Evolutionary conservation across 2,329 filamentous ascomycete genomes (phyloP).

Genomic region (Berkeleyomyces basicola): DNA sequence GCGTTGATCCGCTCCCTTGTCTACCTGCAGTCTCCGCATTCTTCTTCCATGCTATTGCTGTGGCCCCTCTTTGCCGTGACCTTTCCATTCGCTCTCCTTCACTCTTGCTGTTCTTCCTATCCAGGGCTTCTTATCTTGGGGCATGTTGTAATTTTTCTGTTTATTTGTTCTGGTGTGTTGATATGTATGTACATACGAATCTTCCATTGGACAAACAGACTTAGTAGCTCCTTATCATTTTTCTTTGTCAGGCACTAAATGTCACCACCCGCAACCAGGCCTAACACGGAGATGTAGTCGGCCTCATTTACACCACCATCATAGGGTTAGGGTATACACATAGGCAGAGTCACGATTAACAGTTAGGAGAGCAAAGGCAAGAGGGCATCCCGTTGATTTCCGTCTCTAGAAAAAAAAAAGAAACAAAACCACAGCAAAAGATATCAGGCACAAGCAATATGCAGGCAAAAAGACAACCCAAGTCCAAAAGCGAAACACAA

Average conservation of each 20-base stretch:
- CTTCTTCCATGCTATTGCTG: neutral
- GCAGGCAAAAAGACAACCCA: neutral
- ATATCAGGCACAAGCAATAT: neutral
- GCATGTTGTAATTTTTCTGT: neutral
- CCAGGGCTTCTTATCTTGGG: neutral
- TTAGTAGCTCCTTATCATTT: neutral
- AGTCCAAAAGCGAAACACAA: neutral
- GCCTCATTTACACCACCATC: neutral
- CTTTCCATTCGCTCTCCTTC: neutral
- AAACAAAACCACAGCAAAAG: neutral
- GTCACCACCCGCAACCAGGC: neutral
- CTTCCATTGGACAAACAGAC: neutral
- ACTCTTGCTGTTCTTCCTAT: neutral
- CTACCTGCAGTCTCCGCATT: neutral
- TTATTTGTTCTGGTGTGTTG: neutral
- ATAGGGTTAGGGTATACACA: neutral
- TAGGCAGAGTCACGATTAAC: neutral
- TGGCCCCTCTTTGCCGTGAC: neutral
- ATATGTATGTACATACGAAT: neutral
- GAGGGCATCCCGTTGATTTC: neutral
- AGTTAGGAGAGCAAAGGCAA: neutral
- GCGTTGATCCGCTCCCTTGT: neutral
- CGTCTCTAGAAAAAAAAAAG: neutral
- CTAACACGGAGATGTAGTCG: neutral
- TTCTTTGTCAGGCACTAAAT: neutral